phyloP scores from a whole-genome alignment of 805 yeast species.

The Brettanomyces sp. region DNA sequence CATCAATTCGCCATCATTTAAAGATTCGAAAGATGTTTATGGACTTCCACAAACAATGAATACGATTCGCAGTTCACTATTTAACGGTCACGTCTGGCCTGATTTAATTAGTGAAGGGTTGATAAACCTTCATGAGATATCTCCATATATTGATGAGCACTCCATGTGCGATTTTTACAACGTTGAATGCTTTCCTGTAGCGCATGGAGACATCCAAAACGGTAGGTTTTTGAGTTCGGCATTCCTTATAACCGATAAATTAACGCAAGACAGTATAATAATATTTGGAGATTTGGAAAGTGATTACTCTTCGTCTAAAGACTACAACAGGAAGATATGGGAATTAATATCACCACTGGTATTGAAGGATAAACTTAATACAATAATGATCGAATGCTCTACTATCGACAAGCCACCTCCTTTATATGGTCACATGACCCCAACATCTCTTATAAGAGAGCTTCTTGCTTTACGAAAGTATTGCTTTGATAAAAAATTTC shows the following conservation, averaged over 20 bases:
- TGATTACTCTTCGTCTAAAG: conserved; percentile 37
- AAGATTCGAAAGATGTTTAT: conserved; percentile 31
- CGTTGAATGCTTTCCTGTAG: conserved; percentile 31
- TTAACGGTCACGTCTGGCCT: conserved; percentile 81
- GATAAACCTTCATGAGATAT: conserved; percentile 17
- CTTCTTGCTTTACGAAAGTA: conserved; percentile 25
- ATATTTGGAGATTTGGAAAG: conserved; percentile 83
- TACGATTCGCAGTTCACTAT: conserved; percentile 45
- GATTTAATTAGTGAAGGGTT: conserved; percentile 33
- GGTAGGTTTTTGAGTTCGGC: conserved; percentile 43
- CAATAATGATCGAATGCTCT: conserved; percentile 75
- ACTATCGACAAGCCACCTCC: conserved; percentile 37
- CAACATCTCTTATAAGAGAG: conserved; percentile 52
- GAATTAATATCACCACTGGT: conserved; percentile 37
- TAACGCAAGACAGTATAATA: conserved; percentile 32
- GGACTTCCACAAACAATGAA: conserved; percentile 47
- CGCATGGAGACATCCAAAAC: conserved; percentile 24
- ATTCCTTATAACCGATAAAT: conserved; percentile 35
- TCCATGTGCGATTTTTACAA: conserved; percentile 26
- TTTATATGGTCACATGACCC: conserved; percentile 77
- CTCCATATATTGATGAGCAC: background rate
- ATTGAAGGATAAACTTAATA: conserved; percentile 30
- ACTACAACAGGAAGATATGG: conserved; percentile 47
- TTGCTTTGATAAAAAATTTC: conserved; percentile 11
- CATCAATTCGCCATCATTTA: conserved; percentile 58